phyloP scores from a whole-genome alignment of 2,329 filamentous ascomycete species.

The Sporothrix pallida region DNA sequence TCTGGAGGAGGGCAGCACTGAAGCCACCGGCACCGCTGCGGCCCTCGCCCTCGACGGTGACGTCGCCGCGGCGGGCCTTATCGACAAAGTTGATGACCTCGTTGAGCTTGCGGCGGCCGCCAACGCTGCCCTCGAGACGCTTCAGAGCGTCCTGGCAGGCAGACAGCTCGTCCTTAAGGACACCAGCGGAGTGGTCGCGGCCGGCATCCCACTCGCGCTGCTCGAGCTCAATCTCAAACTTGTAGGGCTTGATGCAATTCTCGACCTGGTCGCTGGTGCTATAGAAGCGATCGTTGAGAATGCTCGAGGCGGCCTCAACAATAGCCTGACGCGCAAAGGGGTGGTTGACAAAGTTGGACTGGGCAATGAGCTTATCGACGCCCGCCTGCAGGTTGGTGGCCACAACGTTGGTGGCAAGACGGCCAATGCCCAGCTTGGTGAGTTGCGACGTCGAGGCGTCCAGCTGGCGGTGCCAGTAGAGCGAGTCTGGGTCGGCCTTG shows the following conservation, averaged over 20 bases:
- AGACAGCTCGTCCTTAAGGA: conserved; percentile 85
- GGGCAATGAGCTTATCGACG: conserved; percentile 76
- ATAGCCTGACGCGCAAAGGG: conserved; percentile 95
- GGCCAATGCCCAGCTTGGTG: conserved; percentile 91
- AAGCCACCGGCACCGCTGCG: conserved; percentile 90
- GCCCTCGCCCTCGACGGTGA: conserved; percentile 82
- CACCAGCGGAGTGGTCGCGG: conserved; percentile 77
- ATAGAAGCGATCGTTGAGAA: conserved; percentile 92
- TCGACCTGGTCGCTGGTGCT: conserved; percentile 97
- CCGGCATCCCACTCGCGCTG: conserved; percentile 86
- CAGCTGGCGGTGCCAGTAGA: conserved; percentile 93
- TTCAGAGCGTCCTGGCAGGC: conserved; percentile 82
- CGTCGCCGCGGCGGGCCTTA: conserved; percentile 82
- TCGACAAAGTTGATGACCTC: conserved; percentile 94
- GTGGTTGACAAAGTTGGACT: conserved; percentile 85
- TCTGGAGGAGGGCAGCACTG: conserved; percentile 80
- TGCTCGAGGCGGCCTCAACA: conserved; percentile 84
- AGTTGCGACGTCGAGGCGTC: conserved; percentile 89
- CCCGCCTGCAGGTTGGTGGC: conserved; percentile 85
- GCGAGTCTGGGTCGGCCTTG: conserved; percentile 80
- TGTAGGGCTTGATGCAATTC: conserved; percentile 98
- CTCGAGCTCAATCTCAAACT: conserved; percentile 95
- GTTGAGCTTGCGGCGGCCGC: conserved; percentile 80
- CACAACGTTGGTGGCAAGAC: conserved; percentile 89
- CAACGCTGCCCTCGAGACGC: conserved; percentile 75